Evolutionary conservation across 345 rosid species (phyloP), one percentile per base, ranked within the genome.

Genomic region (Citrus glauca): DNA sequence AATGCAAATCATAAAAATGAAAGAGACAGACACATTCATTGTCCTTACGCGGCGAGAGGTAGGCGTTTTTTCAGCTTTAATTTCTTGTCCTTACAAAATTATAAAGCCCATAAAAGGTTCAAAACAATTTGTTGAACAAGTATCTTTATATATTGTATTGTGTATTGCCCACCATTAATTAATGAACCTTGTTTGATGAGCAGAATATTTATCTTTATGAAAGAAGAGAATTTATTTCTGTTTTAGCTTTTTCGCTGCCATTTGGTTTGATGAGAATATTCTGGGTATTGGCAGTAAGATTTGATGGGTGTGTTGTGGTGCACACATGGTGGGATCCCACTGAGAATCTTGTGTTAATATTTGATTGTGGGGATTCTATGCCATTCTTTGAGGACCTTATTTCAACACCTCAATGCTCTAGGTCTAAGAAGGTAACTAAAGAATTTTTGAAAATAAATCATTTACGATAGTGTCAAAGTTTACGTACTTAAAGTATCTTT

Each of bases 141-240:
- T 28, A 56, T 65, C 48, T 42, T 42, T 42, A 42, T 42, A 10
- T 9, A 42, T 2, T 10, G 48, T 2, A 2, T 42, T 2, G 48
- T 42, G 3, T 10, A 10, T 42, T 42, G 37, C 82, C 89, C 89
- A 82, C 86, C 69, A 80, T 78, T 33, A 74, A 78, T 81, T n/a
- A 78, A 75, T 78, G 86, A 78, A 81, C 84, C 70, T 69, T 61
- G 74, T 79, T 84, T 50, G 78, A 77, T 50, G 56, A 17, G 22
- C 22, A 50, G 50, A 42, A 42, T 45, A 45, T 45, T 45, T 11
- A 45, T 45, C 50, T 45, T 11, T 45, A 45, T 17, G 50, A 45
- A 45, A 45, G 17, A 45, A 45, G 50, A 13, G 50, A 45, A 45
- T 11, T 50, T 50, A 14, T 50, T 50, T 50, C 7, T 16, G 19